A percentile compares a stretch with the other conserved stretches of the same genome.
Conservation (phyloP, 2,329 filamentous ascomycete species). For the Hypoxylon sp. region DNA sequence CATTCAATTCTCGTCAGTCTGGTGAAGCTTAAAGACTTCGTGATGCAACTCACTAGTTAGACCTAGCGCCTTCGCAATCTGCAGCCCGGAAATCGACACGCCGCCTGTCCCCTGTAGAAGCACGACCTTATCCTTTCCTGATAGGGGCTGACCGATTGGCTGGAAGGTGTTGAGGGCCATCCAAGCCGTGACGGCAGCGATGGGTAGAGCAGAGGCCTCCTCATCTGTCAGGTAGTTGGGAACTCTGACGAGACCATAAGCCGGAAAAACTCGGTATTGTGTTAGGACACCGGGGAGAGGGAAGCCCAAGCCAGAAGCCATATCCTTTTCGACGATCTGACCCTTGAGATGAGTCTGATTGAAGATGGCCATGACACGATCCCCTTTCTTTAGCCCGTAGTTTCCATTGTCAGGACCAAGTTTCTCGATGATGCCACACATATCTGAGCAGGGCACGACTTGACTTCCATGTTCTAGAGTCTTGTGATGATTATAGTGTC, state of each 20-base stretch:
- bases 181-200: constrained; percentile 75
- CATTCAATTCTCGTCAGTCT: neutral
- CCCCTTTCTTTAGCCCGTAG: constrained; percentile 66
- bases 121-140: constrained; percentile 62
- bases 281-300: constrained; percentile 71
- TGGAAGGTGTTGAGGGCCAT: constrained; percentile 75
- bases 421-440: constrained; percentile 73
- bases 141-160: constrained; percentile 64
- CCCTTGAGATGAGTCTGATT: constrained; percentile 70
- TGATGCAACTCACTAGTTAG: constrained; percentile 58
- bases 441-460: constrained; percentile 78
- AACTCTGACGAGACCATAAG: constrained; percentile 67
- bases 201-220: constrained; percentile 73
- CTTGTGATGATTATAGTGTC: constrained; percentile 77
- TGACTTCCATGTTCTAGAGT: constrained; percentile 59
- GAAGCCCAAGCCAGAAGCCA: constrained; percentile 72
- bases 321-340: constrained; percentile 69
- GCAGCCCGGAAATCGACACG: constrained; percentile 66
- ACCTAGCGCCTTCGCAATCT: constrained; percentile 68
- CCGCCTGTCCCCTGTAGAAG: constrained; percentile 70
- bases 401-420: constrained; percentile 62
- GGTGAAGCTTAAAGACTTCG: neutral
- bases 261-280: constrained; percentile 72
- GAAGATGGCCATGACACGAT: constrained; percentile 78
- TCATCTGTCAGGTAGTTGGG: constrained; percentile 71